A percentile compares a stretch with the other conserved stretches of the same genome.
phyloP scores from a whole-genome alignment of 331 rosid species.

The Acacia pycnantha region DNA sequence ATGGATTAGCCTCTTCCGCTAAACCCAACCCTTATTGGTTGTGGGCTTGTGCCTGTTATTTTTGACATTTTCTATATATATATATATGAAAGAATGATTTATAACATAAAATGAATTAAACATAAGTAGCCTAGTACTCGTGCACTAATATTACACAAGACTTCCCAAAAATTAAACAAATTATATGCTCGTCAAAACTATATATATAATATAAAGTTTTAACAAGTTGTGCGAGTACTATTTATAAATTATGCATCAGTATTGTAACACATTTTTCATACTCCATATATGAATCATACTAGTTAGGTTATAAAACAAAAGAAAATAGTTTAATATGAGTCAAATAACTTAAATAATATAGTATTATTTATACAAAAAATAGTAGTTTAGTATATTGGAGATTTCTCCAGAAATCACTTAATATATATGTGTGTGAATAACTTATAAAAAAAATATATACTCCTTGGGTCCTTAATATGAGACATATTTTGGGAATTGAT shows the following conservation, averaged over 20 bases:
- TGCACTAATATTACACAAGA: too few species aligned
- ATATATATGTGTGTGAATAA: too few species aligned
- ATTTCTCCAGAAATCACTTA: background rate
- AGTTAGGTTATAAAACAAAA: background rate
- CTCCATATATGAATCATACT: background rate
- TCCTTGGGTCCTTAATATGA: too few species aligned
- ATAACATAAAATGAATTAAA: background rate
- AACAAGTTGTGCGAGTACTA: background rate
- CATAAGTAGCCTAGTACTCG: background rate
- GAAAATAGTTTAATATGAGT: background rate
- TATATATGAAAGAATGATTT: too few species aligned
- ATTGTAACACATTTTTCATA: background rate
- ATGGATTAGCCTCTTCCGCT: fast-evolving
- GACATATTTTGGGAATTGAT: too few species aligned
- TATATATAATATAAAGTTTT: too few species aligned
- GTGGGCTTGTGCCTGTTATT: too few species aligned
- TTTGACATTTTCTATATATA: too few species aligned
- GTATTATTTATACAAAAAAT: background rate
- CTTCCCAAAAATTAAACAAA: too few species aligned
- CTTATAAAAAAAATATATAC: too few species aligned
- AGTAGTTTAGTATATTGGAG: background rate
- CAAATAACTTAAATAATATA: background rate
- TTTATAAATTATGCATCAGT: background rate
- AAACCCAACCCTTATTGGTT: too few species aligned
- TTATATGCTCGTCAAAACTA: too few species aligned